Conservation (phyloP, 441 rosid species). For the Mallotus repandus region DNA sequence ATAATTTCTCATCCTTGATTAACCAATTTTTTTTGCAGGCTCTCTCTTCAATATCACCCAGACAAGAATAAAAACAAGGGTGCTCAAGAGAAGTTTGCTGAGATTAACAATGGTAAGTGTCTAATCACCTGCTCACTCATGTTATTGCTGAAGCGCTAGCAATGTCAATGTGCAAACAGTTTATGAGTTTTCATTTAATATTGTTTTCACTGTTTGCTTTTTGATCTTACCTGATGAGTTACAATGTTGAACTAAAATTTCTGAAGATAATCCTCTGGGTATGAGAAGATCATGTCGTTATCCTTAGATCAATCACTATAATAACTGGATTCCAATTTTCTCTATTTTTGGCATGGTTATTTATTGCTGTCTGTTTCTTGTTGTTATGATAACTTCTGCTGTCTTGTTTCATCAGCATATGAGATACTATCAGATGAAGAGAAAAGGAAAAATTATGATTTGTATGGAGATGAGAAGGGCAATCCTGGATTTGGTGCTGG, state of each 20-base stretch:
- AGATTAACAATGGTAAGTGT: constrained; percentile 79
- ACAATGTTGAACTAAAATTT: neutral
- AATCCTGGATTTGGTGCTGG: constrained; percentile 78
- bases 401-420: constrained; percentile 60
- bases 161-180: neutral
- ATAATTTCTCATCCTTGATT: neutral
- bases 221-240: neutral
- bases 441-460: constrained; percentile 84
- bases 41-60: constrained; percentile 81
- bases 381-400: neutral
- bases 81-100: constrained; percentile 85
- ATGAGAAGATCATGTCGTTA: constrained; percentile 1
- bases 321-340: neutral
- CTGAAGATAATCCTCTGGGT: neutral
- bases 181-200: neutral
- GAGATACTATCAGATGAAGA: constrained; percentile 89
- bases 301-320: neutral
- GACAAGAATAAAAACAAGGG: constrained; percentile 85
- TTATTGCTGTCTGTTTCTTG: neutral
- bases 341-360: neutral
- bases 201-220: neutral
- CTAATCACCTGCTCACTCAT: neutral
- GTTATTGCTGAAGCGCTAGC: neutral
- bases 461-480: constrained; percentile 88
- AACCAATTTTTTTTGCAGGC: constrained; percentile 44